phyloP scores from a whole-genome alignment of 78 protist species.

The Goniomonas avonlea region DNA sequence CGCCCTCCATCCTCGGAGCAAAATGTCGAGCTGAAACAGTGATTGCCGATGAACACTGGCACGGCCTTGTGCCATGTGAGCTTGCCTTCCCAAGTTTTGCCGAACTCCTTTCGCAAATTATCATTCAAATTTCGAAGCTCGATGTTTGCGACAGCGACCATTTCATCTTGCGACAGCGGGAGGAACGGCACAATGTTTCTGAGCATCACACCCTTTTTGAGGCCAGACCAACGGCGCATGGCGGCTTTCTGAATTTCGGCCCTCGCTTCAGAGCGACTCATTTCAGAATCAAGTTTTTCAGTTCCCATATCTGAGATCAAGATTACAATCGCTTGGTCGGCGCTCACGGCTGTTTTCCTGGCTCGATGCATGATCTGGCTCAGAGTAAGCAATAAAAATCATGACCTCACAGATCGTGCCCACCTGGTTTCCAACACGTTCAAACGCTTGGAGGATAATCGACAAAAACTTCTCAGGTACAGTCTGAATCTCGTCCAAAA shows the following conservation, averaged over 20 bases:
- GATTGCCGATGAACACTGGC: no score
- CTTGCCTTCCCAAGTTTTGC: neutral
- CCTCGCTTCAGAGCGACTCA: neutral
- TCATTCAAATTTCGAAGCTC: neutral
- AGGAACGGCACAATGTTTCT: slow-evolving; percentile 9
- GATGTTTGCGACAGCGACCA: neutral
- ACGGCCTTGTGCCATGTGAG: slow-evolving; percentile 5
- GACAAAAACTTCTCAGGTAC: neutral
- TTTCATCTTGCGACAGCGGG: neutral
- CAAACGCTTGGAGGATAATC: neutral
- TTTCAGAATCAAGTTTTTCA: neutral
- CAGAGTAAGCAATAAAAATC: no score
- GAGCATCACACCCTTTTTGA: neutral
- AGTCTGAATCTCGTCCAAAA: slow-evolving; percentile 3
- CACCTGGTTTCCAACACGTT: no score
- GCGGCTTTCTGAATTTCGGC: neutral
- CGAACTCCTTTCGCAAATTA: neutral
- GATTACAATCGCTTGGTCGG: neutral
- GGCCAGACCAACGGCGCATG: neutral
- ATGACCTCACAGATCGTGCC: no score
- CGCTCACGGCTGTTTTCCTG: neutral
- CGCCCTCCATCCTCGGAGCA: no score
- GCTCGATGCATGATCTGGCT: neutral
- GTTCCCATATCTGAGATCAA: slow-evolving; percentile 14
- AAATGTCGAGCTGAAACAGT: no score